Percentiles rank a stretch among this genome's conserved stretches.
phyloP scores from a whole-genome alignment of 352 stramenopile species.

The Plasmopara muralis region DNA sequence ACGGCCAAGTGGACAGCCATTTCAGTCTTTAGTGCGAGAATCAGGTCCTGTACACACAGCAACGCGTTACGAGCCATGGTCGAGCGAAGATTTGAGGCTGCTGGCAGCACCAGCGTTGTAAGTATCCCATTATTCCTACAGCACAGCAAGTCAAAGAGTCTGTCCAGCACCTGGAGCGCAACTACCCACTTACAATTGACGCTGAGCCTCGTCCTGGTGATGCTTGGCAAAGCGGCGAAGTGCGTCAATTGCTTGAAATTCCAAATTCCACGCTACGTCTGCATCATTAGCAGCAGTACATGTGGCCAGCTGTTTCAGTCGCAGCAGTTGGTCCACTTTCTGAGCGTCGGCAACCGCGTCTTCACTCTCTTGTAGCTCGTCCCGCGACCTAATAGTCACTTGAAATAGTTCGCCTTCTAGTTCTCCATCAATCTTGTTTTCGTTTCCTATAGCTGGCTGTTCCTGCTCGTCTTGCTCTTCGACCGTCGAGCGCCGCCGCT shows the following conservation, averaged over 20 bases:
- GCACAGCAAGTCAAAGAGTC: slow-evolving; percentile 6
- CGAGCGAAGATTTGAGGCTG: slow-evolving; percentile 50
- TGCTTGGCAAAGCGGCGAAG: slow-evolving; percentile 35
- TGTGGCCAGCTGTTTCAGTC: slow-evolving; percentile 9
- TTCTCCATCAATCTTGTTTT: slow-evolving; percentile 39
- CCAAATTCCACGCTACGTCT: slow-evolving; percentile 31
- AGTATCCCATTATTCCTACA: slow-evolving; percentile 22
- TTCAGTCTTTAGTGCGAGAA: slow-evolving; percentile 26
- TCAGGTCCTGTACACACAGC: slow-evolving; percentile 56
- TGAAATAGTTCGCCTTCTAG: slow-evolving; percentile 54
- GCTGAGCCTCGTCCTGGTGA: slow-evolving; percentile 23
- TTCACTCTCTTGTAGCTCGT: slow-evolving; percentile 35
- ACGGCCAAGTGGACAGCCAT: slow-evolving; percentile 30
- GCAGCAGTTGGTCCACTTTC: slow-evolving; percentile 31
- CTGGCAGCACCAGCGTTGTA: slow-evolving; percentile 42
- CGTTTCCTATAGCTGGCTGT: slow-evolving; percentile 1
- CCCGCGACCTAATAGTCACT: slow-evolving; percentile 39
- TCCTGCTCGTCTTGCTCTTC: slow-evolving; percentile 7
- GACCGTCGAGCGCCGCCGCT: slow-evolving; percentile 23
- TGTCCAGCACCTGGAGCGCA: slow-evolving; percentile 2
- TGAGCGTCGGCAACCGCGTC: slow-evolving; percentile 27
- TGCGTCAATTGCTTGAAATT: slow-evolving; percentile 41
- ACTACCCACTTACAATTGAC: slow-evolving; percentile 24
- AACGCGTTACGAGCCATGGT: slow-evolving; percentile 60
- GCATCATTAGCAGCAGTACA: slow-evolving; percentile 4